Evolutionary conservation across 164 flowering plant species (phyloP).

Genomic region (Berberis thunbergii): DNA sequence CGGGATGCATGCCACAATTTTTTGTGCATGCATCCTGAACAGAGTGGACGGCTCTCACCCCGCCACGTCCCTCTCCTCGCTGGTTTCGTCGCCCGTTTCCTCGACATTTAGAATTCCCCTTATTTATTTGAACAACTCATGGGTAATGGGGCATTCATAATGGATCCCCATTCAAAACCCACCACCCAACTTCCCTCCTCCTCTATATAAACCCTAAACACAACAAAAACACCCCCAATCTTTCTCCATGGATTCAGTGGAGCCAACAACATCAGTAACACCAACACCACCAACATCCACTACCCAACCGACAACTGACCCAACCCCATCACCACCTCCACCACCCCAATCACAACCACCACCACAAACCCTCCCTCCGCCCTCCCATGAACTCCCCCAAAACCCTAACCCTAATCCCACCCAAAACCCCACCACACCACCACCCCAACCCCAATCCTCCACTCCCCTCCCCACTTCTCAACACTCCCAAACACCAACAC

Average conservation of each 20-base stretch:
- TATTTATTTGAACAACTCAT: no score
- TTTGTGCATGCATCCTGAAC: no score
- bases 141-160: no score
- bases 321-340: not conserved
- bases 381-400: not conserved
- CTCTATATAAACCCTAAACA: not conserved
- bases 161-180: no score
- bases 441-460: slow-evolving; percentile 15
- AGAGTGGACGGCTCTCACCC: no score
- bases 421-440: slow-evolving; percentile 6
- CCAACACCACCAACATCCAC: slow-evolving; percentile 6
- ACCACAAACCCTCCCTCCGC: slow-evolving; percentile 3
- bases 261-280: slow-evolving; percentile 8
- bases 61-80: no score
- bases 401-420: no score
- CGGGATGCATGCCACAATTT: no score
- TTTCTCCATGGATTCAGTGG: slow-evolving; percentile 9
- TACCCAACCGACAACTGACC: slow-evolving; percentile 11
- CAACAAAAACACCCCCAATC: not conserved
- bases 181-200: not conserved
- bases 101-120: no score
- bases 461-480: slow-evolving; percentile 12
- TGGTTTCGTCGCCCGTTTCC: no score
- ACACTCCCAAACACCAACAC: not conserved
- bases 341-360: not conserved